phyloP scores from a whole-genome alignment of 75 land plant genomes.

The Pinus taeda region DNA sequence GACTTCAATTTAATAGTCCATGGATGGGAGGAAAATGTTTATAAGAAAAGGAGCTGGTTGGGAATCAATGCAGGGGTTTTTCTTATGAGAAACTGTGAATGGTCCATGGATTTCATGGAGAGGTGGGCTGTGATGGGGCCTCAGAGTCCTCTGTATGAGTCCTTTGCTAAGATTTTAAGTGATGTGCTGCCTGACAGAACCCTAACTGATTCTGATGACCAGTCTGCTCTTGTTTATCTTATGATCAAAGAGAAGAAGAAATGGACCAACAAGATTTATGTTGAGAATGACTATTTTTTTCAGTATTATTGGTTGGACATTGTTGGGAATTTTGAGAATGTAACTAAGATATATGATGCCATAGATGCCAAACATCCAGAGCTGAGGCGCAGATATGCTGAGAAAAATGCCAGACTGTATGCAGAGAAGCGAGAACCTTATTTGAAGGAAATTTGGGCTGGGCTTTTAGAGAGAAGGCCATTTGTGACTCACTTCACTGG shows the following conservation, averaged over 20 bases:
- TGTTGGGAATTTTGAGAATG: conserved; percentile 39
- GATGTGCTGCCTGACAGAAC: conserved; percentile 53
- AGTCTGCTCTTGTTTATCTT: conserved; percentile 71
- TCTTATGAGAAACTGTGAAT: conserved; percentile 87
- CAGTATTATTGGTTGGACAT: conserved; percentile 75
- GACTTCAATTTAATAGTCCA: conserved; percentile 70
- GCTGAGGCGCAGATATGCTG: background rate
- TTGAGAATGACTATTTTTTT: conserved; percentile 57
- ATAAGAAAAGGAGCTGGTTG: conserved; percentile 66
- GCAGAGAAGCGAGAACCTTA: background rate
- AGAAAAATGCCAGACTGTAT: background rate
- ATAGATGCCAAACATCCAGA: background rate
- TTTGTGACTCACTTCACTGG: conserved; percentile 94
- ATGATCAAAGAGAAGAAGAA: conserved; percentile 33
- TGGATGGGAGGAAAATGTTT: conserved; percentile 62
- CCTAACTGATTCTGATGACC: conserved; percentile 77
- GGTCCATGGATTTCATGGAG: conserved; percentile 84
- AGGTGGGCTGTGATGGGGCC: conserved; percentile 84
- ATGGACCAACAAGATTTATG: conserved; percentile 54
- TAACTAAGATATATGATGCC: conserved; percentile 18
- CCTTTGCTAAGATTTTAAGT: conserved; percentile 45
- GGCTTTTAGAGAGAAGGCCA: conserved; percentile 44
- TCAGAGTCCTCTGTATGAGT: conserved; percentile 32
- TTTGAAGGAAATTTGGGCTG: conserved; percentile 13
- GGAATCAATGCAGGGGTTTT: conserved; percentile 86